These are phyloP conservation scores for Bruguiera sexangula DNA, from an alignment of 345 rosid genomes.

Conservation along the genomic window DNA sequence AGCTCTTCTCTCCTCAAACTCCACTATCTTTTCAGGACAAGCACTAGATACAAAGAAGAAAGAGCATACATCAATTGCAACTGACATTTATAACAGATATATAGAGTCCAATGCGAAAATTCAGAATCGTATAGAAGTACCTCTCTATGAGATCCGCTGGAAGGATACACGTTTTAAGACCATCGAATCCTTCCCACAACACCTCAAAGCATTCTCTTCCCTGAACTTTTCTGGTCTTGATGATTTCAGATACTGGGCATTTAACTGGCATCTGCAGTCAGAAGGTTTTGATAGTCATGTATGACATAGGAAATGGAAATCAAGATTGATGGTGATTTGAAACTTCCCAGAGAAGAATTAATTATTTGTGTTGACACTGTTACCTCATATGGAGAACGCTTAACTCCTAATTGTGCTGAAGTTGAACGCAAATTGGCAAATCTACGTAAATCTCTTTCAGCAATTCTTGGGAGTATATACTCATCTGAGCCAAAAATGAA, in stretches of 20 bases:
- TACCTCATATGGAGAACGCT: constrained; percentile 51
- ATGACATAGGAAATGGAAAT: background rate
- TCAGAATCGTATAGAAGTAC: constrained; percentile 30
- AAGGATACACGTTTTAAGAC: constrained; percentile 61
- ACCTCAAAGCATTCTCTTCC: constrained; percentile 83
- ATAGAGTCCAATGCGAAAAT: background rate
- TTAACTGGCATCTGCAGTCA: constrained; percentile 56
- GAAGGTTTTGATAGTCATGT: background rate
- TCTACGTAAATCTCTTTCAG: constrained; percentile 75
- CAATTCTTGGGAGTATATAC: constrained; percentile 86
- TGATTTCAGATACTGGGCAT: constrained; percentile 71
- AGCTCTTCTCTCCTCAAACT: constrained; percentile 62
- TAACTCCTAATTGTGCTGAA: constrained; percentile 45
- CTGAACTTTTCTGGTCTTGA: constrained; percentile 63
- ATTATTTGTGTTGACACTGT: background rate
- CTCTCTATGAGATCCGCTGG: constrained; percentile 77
- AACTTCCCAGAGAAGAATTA: background rate
- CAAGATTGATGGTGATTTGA: too few species aligned
- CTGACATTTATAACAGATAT: background rate
- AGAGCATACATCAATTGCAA: background rate
- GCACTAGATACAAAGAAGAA: constrained; percentile 42
- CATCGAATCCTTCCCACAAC: constrained; percentile 59
- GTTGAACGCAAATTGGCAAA: constrained; percentile 56
- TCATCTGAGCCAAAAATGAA: constrained; percentile 46
- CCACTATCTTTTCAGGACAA: constrained; percentile 76